Base-by-base conservation (phyloP, 441 rosid species). In the Viola pubescens region DNA sequence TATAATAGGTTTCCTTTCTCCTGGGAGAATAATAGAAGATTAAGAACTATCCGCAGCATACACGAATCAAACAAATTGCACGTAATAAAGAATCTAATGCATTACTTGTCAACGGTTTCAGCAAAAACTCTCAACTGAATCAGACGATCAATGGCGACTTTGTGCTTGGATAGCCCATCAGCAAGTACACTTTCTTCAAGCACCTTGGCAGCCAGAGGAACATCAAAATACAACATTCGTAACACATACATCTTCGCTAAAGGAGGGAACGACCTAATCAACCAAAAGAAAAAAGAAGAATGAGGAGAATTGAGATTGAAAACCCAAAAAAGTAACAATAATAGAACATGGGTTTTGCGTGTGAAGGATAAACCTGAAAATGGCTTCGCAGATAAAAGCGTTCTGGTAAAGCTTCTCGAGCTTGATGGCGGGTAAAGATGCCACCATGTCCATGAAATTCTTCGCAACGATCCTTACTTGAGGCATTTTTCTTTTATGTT, bases 401-500 rank as follows among this genome's bases (percentile, higher is more conserved):
- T 86, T 94, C 70, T 83, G 69, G 75, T 87, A 86, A 48, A 94
- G 92, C 56, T 65, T 74, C 51, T 88, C 91, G 55, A 92, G 97
- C 80, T 89, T 91, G 73, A 84, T 79, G 71, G 91, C 83, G 0
- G 97, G 89, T 64, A 89, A 65, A 40, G 97, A 77, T 9, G 92
- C 88, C 79, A 92, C 98, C 98, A 92, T 92, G 78, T 87, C 97
- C 98, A 92, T 89, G 70, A 89, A 92, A 75, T 82, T 89, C 82
- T 81, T 92, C 1, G 97, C 92, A 41, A 85, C 85, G 46, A 92
- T 87, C 82, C 76, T 87, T 62, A 92, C 94, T 50, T 85, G 87
- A 44, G 95, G 97, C 95, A 90, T 90, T 61, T 76, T 73, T 19
- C 44, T 59, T 41, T 9, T 7, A 45, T 38, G 59, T 48, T 48